phyloP scores from a whole-genome alignment of 2,329 filamentous ascomycete species.

The Dactylella cylindrospora region DNA sequence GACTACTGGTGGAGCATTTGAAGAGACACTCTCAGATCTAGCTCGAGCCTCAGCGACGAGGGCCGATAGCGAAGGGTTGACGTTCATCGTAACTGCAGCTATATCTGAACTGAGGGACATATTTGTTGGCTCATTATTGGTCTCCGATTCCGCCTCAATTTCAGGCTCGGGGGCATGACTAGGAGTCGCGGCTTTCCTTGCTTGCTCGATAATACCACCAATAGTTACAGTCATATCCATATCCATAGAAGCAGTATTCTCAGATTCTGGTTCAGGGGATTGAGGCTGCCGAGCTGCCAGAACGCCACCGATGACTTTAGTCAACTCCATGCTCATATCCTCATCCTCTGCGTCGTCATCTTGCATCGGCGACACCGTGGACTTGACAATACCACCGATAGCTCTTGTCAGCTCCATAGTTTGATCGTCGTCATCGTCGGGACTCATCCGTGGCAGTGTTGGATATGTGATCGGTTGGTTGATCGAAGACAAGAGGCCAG shows the following conservation, averaged over 20 bases:
- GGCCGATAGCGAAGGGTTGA: conserved; percentile 30
- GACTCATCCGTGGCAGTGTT: conserved; percentile 31
- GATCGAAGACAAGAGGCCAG: conserved; percentile 23
- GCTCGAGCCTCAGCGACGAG: conserved; percentile 37
- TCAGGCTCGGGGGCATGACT: conserved; percentile 54
- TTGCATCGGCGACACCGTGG: conserved; percentile 9
- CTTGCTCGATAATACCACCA: conserved; percentile 61
- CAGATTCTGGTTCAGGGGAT: conserved; percentile 15
- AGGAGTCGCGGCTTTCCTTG: conserved; percentile 48
- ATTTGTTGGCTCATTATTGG: conserved; percentile 12
- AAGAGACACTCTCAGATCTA: conserved; percentile 28
- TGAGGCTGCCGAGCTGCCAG: conserved; percentile 52
- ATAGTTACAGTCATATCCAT: conserved; percentile 70
- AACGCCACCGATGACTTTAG: conserved; percentile 77
- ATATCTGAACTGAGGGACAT: conserved; percentile 30
- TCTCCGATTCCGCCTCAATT: conserved; percentile 56
- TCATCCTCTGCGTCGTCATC: conserved; percentile 42
- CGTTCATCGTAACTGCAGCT: conserved; percentile 31
- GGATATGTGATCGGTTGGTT: conserved; percentile 31
- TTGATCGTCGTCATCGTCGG: conserved; percentile 42
- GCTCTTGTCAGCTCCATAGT: conserved; percentile 58
- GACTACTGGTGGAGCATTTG: conserved; percentile 24
- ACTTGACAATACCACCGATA: conserved; percentile 58
- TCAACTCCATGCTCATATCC: conserved; percentile 74
- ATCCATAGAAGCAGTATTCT: conserved; percentile 56